Conservation (phyloP, 345 rosid species). For the Citrus cavaleriei region DNA sequence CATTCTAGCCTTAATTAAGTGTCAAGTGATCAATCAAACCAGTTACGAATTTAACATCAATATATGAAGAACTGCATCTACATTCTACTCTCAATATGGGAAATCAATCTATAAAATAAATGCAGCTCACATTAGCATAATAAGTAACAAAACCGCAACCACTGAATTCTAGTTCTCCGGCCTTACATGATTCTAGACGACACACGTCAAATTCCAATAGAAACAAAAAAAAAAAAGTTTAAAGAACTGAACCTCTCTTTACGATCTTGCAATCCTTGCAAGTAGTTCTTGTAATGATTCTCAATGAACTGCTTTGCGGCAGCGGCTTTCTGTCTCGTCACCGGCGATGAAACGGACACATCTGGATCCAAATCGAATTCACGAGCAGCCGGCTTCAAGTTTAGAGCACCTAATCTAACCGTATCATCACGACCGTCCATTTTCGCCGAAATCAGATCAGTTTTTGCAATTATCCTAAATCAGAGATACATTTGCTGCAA, state of each 20-base stretch:
- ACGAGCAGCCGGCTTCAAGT: slow-evolving; percentile 62
- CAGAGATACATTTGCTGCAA: slow-evolving; percentile 10
- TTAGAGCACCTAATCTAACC: slow-evolving; percentile 61
- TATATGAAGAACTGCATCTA: not conserved
- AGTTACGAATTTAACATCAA: not conserved
- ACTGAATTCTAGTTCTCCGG: slow-evolving; percentile 1
- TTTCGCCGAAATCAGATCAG: slow-evolving; percentile 1
- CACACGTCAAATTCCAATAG: not conserved
- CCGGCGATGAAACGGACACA: slow-evolving; percentile 86
- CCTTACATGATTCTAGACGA: not conserved
- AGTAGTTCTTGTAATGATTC: slow-evolving; percentile 90
- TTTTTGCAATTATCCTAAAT: not conserved
- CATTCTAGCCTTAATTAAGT: not conserved
- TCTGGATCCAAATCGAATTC: slow-evolving; percentile 58
- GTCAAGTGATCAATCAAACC: not conserved
- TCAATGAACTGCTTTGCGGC: slow-evolving; percentile 98
- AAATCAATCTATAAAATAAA: not conserved
- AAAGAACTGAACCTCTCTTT: slow-evolving; percentile 58
- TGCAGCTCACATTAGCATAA: not conserved
- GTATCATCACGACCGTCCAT: slow-evolving; percentile 95
- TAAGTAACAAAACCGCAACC: not conserved
- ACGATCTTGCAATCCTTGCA: slow-evolving; percentile 94
- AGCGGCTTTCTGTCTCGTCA: slow-evolving; percentile 92
- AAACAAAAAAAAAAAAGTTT: not conserved
- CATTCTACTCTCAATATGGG: not conserved